Evolutionary conservation across 2,329 filamentous ascomycete species (phyloP).

Genomic region (Macrophomina pseudophaseolina): DNA sequence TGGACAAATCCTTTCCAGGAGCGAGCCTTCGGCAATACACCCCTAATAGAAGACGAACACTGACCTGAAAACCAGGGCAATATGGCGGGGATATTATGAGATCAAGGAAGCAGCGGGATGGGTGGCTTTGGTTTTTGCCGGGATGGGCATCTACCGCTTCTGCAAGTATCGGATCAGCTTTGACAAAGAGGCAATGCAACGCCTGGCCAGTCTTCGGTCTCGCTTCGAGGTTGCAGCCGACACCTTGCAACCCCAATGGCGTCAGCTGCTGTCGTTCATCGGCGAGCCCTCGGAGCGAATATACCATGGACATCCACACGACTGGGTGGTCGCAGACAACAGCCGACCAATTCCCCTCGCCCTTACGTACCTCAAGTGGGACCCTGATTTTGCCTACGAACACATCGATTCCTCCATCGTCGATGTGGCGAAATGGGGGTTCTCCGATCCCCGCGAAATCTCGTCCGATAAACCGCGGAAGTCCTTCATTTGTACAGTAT

Average conservation of each 20-base stretch:
- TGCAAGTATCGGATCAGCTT: slow-evolving; percentile 65
- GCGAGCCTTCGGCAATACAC: too few species aligned
- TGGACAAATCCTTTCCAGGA: neutral
- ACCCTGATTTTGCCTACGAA: slow-evolving; percentile 54
- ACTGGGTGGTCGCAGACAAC: slow-evolving; percentile 57
- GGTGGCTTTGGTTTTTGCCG: slow-evolving; percentile 61
- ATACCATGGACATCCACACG: slow-evolving; percentile 57
- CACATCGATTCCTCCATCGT: slow-evolving; percentile 58
- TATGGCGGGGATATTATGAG: slow-evolving; percentile 65
- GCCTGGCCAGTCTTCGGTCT: slow-evolving; percentile 51
- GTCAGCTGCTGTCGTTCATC: slow-evolving; percentile 55
- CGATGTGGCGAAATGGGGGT: slow-evolving; percentile 55
- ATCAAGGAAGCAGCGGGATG: slow-evolving; percentile 63
- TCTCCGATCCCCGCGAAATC: slow-evolving; percentile 54
- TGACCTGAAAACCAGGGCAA: slow-evolving; percentile 34
- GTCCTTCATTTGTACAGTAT: slow-evolving; percentile 50
- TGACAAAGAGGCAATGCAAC: slow-evolving; percentile 55
- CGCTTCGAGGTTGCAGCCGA: slow-evolving; percentile 61
- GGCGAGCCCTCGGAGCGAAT: slow-evolving; percentile 48
- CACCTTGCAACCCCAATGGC: slow-evolving; percentile 59
- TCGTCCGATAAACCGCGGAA: slow-evolving; percentile 34
- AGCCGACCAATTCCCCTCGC: slow-evolving; percentile 51
- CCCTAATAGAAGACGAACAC: too few species aligned
- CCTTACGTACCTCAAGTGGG: slow-evolving; percentile 54
- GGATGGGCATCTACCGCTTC: slow-evolving; percentile 64